These are phyloP conservation scores for Oxyria digyna DNA, from an alignment of 148 eudicot species.

Conservation along the genomic window DNA sequence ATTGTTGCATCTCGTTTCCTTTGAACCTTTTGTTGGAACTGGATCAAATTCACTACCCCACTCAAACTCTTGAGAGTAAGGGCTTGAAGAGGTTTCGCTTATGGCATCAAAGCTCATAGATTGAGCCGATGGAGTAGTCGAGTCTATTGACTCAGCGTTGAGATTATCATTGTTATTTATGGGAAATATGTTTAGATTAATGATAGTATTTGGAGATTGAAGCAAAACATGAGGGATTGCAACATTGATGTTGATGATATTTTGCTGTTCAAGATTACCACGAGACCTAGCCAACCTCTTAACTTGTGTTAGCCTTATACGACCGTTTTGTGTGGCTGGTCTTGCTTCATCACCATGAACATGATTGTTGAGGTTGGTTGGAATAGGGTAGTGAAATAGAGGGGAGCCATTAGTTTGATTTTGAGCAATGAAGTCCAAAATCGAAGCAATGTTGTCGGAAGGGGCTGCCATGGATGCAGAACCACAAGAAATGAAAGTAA, in stretches of 20 bases:
- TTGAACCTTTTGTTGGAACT: background rate
- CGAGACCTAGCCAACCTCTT: background rate
- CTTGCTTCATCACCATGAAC: background rate
- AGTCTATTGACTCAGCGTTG: background rate
- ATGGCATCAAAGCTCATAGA: background rate
- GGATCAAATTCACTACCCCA: no score
- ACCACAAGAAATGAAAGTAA: background rate
- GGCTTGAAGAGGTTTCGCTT: background rate
- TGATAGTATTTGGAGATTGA: background rate
- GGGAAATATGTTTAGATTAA: background rate
- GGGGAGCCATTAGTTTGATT: background rate
- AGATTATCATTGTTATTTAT: background rate
- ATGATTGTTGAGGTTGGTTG: background rate
- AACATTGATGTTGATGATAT: background rate
- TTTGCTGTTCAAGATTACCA: background rate
- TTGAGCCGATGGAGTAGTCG: background rate
- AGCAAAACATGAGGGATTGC: background rate
- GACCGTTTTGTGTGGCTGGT: background rate
- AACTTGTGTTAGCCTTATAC: background rate
- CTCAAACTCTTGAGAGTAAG: no score
- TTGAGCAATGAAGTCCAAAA: background rate
- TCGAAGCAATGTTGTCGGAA: background rate
- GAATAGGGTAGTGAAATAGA: background rate
- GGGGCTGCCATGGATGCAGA: background rate
- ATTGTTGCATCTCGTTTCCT: no score